Conservation (phyloP, 1,139 yeast species). For the Yamadazyma diddensiae region DNA sequence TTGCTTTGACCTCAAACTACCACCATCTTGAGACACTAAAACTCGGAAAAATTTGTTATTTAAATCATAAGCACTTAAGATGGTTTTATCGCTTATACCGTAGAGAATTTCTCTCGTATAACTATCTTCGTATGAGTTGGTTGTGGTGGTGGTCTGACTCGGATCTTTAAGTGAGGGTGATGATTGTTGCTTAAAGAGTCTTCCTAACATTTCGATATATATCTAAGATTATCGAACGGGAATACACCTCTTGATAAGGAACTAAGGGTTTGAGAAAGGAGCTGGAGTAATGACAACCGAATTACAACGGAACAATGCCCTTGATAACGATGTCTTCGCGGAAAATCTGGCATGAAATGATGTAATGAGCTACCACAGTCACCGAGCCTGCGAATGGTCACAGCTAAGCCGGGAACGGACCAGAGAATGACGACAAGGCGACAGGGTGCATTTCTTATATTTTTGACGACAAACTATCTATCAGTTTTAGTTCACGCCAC, state of each 20-base stretch:
- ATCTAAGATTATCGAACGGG: neutral
- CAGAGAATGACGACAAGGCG: too few species aligned
- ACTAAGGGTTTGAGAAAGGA: too few species aligned
- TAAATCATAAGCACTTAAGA: constrained; percentile 28
- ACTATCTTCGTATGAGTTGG: constrained; percentile 36
- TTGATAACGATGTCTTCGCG: too few species aligned
- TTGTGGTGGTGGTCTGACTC: constrained; percentile 12
- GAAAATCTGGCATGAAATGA: too few species aligned
- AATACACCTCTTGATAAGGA: neutral
- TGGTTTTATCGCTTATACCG: constrained; percentile 35
- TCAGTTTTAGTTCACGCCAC: too few species aligned
- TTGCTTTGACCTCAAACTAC: constrained; percentile 46
- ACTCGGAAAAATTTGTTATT: constrained; percentile 39
- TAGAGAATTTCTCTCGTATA: constrained; percentile 43
- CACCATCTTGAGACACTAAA: constrained; percentile 53
- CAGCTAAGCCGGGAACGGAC: too few species aligned
- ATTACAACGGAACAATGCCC: too few species aligned
- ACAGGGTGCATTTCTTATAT: too few species aligned
- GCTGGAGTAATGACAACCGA: too few species aligned
- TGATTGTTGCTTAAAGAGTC: constrained; percentile 25
- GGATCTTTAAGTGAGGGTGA: constrained; percentile 12
- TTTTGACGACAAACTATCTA: too few species aligned
- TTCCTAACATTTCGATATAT: constrained; percentile 22
- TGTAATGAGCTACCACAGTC: too few species aligned
- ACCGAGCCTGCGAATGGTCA: too few species aligned